Base-by-base conservation (phyloP, 2,329 filamentous ascomycete species). In the Nectriaceae sp. region DNA sequence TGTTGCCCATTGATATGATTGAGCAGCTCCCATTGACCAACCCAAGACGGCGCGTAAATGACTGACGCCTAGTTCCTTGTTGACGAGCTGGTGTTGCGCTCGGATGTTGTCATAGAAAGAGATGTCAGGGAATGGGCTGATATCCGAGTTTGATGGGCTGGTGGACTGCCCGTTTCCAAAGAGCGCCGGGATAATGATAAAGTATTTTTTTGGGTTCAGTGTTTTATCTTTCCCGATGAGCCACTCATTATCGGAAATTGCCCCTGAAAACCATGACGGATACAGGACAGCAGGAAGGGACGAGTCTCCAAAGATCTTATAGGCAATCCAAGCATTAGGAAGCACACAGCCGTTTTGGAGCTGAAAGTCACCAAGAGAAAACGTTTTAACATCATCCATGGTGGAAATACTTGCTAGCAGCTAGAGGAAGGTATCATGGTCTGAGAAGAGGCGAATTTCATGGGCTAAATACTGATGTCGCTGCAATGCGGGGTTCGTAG, bases 201-300 rank as follows among this genome's bases (percentile, higher is more conserved):
- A 78, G 65, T 78, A 77, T 20, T 66, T 59, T 1, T 46, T 71
- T 0, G 88, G 87, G 52, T 79, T 79, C 37, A 92, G 73, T 0
- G 84, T 79, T 64, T 83, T 88, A 56, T 82, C 77, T 5, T 78
- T 66, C 11, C 86, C 85, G 36, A 89, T 77, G 11, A 92, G 78
- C 88, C 88, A 91, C 63, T 87, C 76, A 51, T 92, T 92, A 60
- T 89, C 84, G 3, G 76, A 72, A 53, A 92, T 88, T 3, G 69
- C 73, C 70, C 67, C 68, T 44, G 65, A 68, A 65, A 85, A 92
- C 88, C 88, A 92, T 2, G 84, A 84, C 2, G 88, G 89, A 61
- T 92, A 92, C 52, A 92, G 79, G 49, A 92, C 80, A 3, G 83
- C 83, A 6, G 88, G 87, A 5, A 71, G 74, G 0, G 72, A 76